These are phyloP conservation scores for Alternaria atra DNA, from an alignment of 2,329 filamentous ascomycete species.

Conservation along the genomic window DNA sequence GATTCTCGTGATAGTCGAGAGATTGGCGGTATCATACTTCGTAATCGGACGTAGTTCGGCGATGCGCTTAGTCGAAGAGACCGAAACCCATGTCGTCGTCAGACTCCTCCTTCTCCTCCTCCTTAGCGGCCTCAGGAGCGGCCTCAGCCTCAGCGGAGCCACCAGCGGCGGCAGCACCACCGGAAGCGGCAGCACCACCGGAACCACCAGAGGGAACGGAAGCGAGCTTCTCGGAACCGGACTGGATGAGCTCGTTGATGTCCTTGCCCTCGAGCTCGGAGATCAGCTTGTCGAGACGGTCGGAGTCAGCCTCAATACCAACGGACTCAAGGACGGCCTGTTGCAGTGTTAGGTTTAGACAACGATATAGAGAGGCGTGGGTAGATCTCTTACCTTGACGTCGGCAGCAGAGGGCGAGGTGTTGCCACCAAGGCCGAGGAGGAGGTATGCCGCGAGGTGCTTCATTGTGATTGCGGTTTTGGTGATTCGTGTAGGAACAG, in stretches of 20 bases:
- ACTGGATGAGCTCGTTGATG: slow-evolving; percentile 93
- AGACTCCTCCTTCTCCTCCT: slow-evolving; percentile 80
- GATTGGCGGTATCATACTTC: slow-evolving; percentile 41
- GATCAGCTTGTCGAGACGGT: slow-evolving; percentile 86
- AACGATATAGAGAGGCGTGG: neutral
- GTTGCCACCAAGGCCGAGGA: slow-evolving; percentile 94
- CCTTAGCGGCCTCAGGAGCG: slow-evolving; percentile 68
- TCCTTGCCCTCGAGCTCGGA: slow-evolving; percentile 90
- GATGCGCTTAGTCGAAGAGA: slow-evolving; percentile 69
- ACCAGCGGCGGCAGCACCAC: slow-evolving; percentile 73
- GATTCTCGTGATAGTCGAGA: slow-evolving; percentile 43
- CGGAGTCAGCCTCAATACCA: slow-evolving; percentile 88
- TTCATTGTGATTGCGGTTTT: slow-evolving; percentile 80
- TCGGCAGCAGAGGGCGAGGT: slow-evolving; percentile 83
- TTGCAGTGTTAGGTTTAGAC: slow-evolving; percentile 20
- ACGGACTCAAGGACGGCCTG: slow-evolving; percentile 90
- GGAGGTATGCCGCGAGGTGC: slow-evolving; percentile 99
- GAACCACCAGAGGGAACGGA: slow-evolving; percentile 94
- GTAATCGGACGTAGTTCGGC: slow-evolving; percentile 31
- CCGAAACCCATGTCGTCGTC: slow-evolving; percentile 79
- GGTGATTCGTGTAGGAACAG: slow-evolving; percentile 66
- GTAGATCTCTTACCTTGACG: slow-evolving; percentile 60
- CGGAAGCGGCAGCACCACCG: slow-evolving; percentile 72
- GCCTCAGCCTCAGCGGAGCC: slow-evolving; percentile 60
- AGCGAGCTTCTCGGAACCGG: slow-evolving; percentile 92